Percentiles rank a stretch among this genome's conserved stretches.
Conservation (phyloP, 2,329 filamentous ascomycete species). For the Sporothrix sp. region DNA sequence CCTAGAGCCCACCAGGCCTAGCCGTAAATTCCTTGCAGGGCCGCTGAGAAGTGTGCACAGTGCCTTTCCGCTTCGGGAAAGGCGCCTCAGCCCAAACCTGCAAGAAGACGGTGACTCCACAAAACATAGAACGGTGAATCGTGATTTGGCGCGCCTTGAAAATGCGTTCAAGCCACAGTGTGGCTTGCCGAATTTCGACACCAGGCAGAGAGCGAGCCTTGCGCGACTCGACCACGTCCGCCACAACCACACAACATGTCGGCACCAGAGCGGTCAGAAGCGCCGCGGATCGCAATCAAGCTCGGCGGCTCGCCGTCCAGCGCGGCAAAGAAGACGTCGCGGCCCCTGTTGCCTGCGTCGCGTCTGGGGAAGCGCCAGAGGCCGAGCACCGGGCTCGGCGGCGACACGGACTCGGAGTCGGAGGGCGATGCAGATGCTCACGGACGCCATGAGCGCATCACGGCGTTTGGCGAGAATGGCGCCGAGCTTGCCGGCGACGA, state of each 20-base stretch:
- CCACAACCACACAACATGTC: conserved; percentile 26
- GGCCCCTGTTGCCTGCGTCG: conserved; percentile 30
- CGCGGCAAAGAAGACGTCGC: conserved; percentile 22
- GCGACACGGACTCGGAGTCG: conserved; percentile 34
- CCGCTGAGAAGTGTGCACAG: background rate
- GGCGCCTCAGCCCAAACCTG: no score
- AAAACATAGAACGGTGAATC: no score
- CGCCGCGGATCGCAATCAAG: conserved; percentile 39
- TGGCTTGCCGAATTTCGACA: background rate
- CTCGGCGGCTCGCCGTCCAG: conserved; percentile 26
- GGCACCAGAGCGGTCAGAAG: conserved; percentile 26
- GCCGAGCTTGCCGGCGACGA: conserved; percentile 19
- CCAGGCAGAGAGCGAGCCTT: background rate
- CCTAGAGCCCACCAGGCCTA: conserved; percentile 15
- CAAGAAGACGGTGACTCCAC: no score
- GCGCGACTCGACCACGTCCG: background rate
- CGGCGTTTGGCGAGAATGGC: conserved; percentile 23
- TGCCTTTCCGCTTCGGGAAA: background rate
- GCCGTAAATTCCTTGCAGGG: conserved; percentile 9
- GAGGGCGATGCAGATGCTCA: conserved; percentile 20
- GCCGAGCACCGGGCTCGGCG: conserved; percentile 29
- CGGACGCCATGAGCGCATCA: conserved; percentile 25
- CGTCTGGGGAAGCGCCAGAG: conserved; percentile 41
- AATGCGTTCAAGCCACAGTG: background rate
- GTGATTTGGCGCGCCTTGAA: no score